These are phyloP conservation scores for Blumeriella jaapii DNA, from an alignment of 2,329 filamentous ascomycete genomes.

Conservation along the genomic window DNA sequence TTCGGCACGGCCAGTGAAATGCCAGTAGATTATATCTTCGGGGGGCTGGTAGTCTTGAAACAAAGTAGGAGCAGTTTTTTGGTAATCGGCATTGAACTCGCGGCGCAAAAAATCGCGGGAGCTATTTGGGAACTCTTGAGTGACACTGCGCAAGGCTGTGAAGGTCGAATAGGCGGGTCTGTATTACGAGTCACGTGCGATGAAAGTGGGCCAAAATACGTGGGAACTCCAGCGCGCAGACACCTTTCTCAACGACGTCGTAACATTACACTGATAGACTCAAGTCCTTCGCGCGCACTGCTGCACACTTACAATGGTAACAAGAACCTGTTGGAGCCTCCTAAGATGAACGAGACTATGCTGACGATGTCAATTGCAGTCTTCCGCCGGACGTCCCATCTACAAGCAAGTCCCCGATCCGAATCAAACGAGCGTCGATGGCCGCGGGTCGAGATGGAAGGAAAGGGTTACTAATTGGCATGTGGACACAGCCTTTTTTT, in stretches of 20 bases:
- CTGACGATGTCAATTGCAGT: slow-evolving; percentile 24
- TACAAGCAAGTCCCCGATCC: slow-evolving; percentile 25
- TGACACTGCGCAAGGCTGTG: neutral
- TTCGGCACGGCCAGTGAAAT: too few species aligned
- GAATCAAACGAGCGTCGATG: slow-evolving; percentile 1
- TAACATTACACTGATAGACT: slow-evolving; percentile 7
- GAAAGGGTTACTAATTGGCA: slow-evolving; percentile 10
- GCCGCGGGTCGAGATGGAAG: neutral
- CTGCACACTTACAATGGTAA: slow-evolving; percentile 25
- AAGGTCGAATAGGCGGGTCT: neutral
- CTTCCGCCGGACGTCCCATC: slow-evolving; percentile 21
- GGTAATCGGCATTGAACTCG: too few species aligned
- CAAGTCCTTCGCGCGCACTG: slow-evolving; percentile 7
- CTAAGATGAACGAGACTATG: neutral
- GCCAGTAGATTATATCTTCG: neutral
- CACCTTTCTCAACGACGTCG: slow-evolving; percentile 14
- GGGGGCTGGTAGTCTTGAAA: slow-evolving; percentile 14
- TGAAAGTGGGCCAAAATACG: too few species aligned
- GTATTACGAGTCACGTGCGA: too few species aligned
- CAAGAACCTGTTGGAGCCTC: neutral
- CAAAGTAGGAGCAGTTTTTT: too few species aligned
- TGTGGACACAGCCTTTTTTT: slow-evolving; percentile 56
- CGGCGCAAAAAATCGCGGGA: too few species aligned
- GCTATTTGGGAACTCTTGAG: too few species aligned
- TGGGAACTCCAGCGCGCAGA: too few species aligned